Base-by-base conservation (phyloP, 306 rosid species). In the Cicer cuneatum region DNA sequence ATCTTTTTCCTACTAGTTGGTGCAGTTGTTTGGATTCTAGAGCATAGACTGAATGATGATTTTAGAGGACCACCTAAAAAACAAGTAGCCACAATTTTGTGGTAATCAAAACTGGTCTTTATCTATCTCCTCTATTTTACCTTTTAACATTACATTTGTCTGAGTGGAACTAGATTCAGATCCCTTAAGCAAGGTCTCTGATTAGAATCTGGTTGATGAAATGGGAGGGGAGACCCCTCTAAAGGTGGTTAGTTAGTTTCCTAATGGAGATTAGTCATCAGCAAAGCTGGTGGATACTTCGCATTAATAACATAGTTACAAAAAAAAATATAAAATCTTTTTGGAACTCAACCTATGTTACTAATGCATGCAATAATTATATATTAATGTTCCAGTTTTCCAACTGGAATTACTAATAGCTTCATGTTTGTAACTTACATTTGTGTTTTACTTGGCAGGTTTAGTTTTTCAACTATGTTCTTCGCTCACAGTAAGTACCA, bases 21-120 rank as follows among this genome's bases (percentile, higher is more conserved):
- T 68, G 88, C 91, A 42, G 97, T 86, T 63, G 90, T 94, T 81
- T 94, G 99, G 99, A 81, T 90, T 80, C 82, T 94, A 75, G 99
- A 94, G 84, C 97, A 94, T 81, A 85, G 99, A 76, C 78, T 72
- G 66, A 94, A 94, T 68, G 98, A 89, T 80, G 96, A 89, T 21
- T 93, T 93, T 56, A 88, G 98, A 9, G 98, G 98, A 56, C 89
- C 98, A 84, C 98, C 98, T 11, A 89, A 56, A 79, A 82, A 67
- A 82, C 98, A 93, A 83, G 5, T 88, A 7, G 82, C 84, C 71
- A 93, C 98, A 40, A 65, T 82, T 71, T 86, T 93, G 35, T 91
- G 98, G 98, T 91, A 82, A 66, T 85, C 71, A 35, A 75, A 67
- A 66, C 47, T 42, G 49, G 42, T 48, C 52, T 29, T 19, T 67